Base-by-base conservation (phyloP, 257 asterid species). In the Solanum gandarillasii region DNA sequence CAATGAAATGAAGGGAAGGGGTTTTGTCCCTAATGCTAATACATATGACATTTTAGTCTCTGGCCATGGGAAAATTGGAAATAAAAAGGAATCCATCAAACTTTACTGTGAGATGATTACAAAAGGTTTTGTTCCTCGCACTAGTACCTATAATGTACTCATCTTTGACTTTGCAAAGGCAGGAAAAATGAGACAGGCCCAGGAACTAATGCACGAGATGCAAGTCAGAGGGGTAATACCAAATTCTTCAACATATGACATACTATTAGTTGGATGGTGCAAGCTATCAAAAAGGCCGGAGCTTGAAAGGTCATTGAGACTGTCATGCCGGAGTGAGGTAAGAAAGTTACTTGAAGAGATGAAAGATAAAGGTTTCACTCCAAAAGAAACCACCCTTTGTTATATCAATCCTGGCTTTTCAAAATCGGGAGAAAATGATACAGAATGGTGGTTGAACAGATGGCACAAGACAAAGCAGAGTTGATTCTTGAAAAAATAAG, bases 71-170 rank as follows among this genome's bases (percentile, higher is more conserved):
- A 95, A 91, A 90, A 87, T 86, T 38, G 98, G 98, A 79, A 91
- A 95, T 92, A 93, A 90, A 92, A 92, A 92, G 93, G 98, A 97
- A 90, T 91, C 98, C 2, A 92, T 95, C 71, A 92, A 91, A 90
- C 90, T 94, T 88, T 97, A 97, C 65, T 95, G 98, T 87, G 98
- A 97, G 93, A 95, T 95, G 98, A 95, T 95, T 90, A 91, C 93
- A 71, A 93, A 91, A 87, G 98, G 98, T 72, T 95, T 95, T 86
- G 89, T 93, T 89, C 99, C 98, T 88, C 92, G 94, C 84, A 75
- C 91, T 48, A 91, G 97, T 91, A 95, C 99, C 65, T 95, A 91
- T 87, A 95, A 97, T 89, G 90, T 92, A 38, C 98, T 95, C 84
- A 92, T 96, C 46, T 43, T 88, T 87, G 95, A 92, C 86, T 97